Evolutionary conservation across 2,329 filamentous ascomycete species (phyloP), one percentile per base, ranked within the genome.

Genomic region (Ophiocordyceps australis): DNA sequence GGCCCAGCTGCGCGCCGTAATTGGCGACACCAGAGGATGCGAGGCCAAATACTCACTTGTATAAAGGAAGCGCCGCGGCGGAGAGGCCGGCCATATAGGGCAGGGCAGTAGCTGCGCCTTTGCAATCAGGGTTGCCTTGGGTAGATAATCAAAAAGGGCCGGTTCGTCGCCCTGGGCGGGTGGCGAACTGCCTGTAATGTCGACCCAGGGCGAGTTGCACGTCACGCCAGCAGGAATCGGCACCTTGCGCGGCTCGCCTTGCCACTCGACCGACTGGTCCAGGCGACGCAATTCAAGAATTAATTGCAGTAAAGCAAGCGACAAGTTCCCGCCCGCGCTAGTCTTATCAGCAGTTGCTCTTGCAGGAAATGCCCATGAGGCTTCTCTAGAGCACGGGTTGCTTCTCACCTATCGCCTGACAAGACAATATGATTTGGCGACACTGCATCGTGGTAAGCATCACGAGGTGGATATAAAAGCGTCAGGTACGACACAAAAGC

Each of bases 271-370:
- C 2, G 46, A 60, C 3, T 53, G 32, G 32, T 46, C 39, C 33
- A 53, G 47, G 27, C 59, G 52, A 20, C 50, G 47, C 10, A 85
- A 52, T 29, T 82, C 65, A 2, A 85, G 57, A 2, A 86, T 39
- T 0, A 76, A 57, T 42, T 81, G 76, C 1, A 78, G 54, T 0
- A 89, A 59, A 1, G 67, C 63, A 10, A 81, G 57, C 10, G 57
- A 50, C 21, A 86, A 62, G 36, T 77, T 78, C 3, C 76, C 80
- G 10, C 81, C 80, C 4, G 81, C 79, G 30, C 67, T 75, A 42
- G 5, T 16, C 4, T n/a, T 18, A 11, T 18, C 8, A 24, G 17
- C n/a, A n/a, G n/a, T n/a, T n/a, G n/a, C n/a, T n/a, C n/a, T n/a
- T n/a, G n/a, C n/a, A n/a, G n/a, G n/a, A n/a, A n/a, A n/a, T n/a